Percentiles rank a stretch among this genome's conserved stretches.
Conservation (phyloP, 495 filamentous ascomycete genomes). For the Bathelium albidoporum region DNA sequence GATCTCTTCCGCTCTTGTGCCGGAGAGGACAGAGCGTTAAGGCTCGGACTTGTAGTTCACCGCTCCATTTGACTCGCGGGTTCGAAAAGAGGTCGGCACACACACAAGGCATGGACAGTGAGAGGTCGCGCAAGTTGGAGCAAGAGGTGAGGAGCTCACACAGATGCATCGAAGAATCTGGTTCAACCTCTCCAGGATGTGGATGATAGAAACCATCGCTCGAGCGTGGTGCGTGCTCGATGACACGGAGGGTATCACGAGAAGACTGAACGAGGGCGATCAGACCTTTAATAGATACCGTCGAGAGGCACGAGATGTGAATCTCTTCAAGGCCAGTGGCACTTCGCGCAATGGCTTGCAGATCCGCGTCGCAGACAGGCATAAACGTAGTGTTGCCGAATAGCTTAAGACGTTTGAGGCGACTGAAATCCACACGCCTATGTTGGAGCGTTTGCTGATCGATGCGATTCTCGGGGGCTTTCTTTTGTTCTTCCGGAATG, state of each 20-base stretch:
- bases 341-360: slow-evolving; percentile 38
- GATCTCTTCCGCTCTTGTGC: slow-evolving; percentile 10
- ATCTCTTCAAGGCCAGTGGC: slow-evolving; percentile 41
- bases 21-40: slow-evolving; percentile 29
- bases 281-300: slow-evolving; percentile 40
- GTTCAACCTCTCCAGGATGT: slow-evolving; percentile 26
- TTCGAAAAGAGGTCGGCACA: slow-evolving; percentile 41
- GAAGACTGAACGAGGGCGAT: slow-evolving; percentile 41
- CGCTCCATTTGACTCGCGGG: slow-evolving; percentile 34
- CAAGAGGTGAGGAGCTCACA: slow-evolving; percentile 39
- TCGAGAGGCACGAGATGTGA: slow-evolving; percentile 42
- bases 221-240: slow-evolving; percentile 44
- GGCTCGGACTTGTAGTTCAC: slow-evolving; percentile 41
- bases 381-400: slow-evolving; percentile 43
- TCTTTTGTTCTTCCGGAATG: slow-evolving; percentile 31
- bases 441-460: slow-evolving; percentile 27
- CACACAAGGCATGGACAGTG: slow-evolving; percentile 39
- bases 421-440: slow-evolving; percentile 33
- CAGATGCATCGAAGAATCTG: slow-evolving; percentile 30
- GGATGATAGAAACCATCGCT: slow-evolving; percentile 41
- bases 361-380: slow-evolving; percentile 41
- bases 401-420: slow-evolving; percentile 40
- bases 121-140: slow-evolving; percentile 37
- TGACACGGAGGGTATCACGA: slow-evolving; percentile 35
- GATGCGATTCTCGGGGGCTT: slow-evolving; percentile 22